Percentiles rank a stretch among this genome's conserved stretches.
Conservation (phyloP, 2,329 filamentous ascomycete species). For the Xylariaceae sp. region DNA sequence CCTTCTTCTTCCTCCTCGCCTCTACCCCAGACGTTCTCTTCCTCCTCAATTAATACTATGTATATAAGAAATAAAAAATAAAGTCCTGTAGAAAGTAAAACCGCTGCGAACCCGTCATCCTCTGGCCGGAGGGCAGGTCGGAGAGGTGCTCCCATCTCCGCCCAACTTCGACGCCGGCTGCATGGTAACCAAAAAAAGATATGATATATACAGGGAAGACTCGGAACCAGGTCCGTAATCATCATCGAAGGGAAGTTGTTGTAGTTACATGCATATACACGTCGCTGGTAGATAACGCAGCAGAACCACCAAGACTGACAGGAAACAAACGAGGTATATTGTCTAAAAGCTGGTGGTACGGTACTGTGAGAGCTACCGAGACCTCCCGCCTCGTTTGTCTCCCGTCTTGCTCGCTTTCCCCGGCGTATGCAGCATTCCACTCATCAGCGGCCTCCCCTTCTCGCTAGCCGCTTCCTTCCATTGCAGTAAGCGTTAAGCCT, state of each 20-base stretch:
- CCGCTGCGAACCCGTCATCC: not conserved
- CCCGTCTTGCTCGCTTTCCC: slow-evolving; percentile 7
- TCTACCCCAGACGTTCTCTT: not conserved
- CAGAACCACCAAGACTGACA: slow-evolving; percentile 5
- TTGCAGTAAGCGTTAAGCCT: not conserved
- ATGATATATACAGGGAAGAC: not conserved
- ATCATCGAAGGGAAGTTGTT: not conserved
- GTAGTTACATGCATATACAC: slow-evolving; percentile 13
- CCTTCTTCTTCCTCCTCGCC: not conserved
- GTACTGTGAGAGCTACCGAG: slow-evolving; percentile 25
- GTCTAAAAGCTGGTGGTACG: slow-evolving; percentile 26
- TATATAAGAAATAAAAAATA: not conserved
- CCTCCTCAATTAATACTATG: not conserved
- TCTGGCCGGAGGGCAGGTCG: not conserved
- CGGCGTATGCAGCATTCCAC: not conserved
- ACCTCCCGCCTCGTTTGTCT: slow-evolving; percentile 13
- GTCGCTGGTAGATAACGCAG: slow-evolving; percentile 11
- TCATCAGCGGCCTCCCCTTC: not conserved
- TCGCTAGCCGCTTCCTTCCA: not conserved
- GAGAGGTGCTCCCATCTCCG: not conserved
- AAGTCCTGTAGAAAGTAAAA: not conserved
- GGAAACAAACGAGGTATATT: slow-evolving; percentile 25
- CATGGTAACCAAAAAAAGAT: not conserved
- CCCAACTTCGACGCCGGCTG: not conserved
- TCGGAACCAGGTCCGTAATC: not conserved